These are phyloP conservation scores for barley (Hordeum vulgare) DNA, from an alignment of 176 grass and related monocot species.

Conservation along the genomic window DNA sequence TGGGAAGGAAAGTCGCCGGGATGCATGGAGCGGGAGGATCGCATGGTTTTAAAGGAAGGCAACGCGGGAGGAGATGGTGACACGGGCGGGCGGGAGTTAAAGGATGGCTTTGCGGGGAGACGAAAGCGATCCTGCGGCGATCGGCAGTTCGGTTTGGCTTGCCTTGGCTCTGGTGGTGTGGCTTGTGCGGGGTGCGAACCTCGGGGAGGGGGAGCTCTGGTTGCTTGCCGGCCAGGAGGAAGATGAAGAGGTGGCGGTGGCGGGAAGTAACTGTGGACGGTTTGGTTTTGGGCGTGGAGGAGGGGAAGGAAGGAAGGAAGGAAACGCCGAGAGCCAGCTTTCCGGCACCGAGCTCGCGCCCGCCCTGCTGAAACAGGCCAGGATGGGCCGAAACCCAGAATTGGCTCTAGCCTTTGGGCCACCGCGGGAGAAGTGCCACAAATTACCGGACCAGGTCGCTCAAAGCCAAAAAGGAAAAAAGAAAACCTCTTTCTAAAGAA, in stretches of 20 bases:
- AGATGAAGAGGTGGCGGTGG: constrained; percentile 3
- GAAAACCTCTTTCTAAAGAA: no score
- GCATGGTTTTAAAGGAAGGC: constrained; percentile 21
- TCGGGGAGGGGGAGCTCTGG: not conserved
- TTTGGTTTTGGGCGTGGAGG: not conserved
- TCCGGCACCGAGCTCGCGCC: no score
- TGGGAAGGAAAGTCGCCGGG: not conserved
- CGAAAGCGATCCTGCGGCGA: constrained; percentile 63
- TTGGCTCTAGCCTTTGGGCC: no score
- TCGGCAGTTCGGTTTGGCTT: not conserved
- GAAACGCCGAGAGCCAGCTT: no score
- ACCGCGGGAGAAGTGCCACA: no score
- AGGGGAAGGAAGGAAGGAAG: not conserved
- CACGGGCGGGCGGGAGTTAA: constrained; percentile 40
- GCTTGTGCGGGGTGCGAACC: constrained; percentile 35
- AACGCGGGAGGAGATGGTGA: not conserved
- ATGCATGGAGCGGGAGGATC: not conserved
- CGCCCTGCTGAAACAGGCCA: no score
- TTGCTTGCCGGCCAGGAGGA: constrained; percentile 44
- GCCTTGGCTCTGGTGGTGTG: not conserved
- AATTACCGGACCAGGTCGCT: no score
- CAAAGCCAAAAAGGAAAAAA: no score
- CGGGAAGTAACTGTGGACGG: constrained; percentile 4
- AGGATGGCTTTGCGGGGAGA: constrained; percentile 66
- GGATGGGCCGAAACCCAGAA: no score